Percentiles rank a stretch among this genome's conserved stretches.
Conservation (phyloP, 768 basidiomycete genomes). For the Tylopilus rubrobrunneus region DNA sequence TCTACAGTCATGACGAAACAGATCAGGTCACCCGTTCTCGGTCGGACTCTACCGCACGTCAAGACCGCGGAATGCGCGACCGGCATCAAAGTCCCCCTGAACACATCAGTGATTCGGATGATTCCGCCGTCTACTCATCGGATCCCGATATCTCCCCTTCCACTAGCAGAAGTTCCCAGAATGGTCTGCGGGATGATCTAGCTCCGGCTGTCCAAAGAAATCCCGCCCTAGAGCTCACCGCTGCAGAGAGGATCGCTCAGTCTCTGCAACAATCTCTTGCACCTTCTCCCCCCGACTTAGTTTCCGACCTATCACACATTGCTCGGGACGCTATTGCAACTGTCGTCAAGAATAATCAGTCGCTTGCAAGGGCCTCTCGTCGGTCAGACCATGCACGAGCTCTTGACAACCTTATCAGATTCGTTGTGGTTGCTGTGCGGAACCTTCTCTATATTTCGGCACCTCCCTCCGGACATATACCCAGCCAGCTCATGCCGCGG, state of each 20-base stretch:
- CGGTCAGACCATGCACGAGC: conserved; percentile 51
- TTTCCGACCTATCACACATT: conserved; percentile 58
- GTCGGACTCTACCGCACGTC: conserved; percentile 34
- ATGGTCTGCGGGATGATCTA: conserved; percentile 19
- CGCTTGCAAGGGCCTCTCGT: conserved; percentile 40
- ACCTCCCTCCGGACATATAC: conserved; percentile 57
- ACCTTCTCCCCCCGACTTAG: conserved; percentile 52
- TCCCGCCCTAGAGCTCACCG: conserved; percentile 46
- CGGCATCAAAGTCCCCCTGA: conserved; percentile 33
- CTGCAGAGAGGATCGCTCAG: conserved; percentile 65
- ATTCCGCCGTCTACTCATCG: conserved; percentile 52
- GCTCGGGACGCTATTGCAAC: conserved; percentile 58
- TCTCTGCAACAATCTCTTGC: conserved; percentile 57
- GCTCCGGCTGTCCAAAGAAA: conserved; percentile 16
- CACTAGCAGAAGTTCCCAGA: conserved; percentile 31
- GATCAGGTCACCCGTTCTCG: conserved; percentile 25
- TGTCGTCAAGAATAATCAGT: conserved; percentile 56
- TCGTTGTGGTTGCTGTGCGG: conserved; percentile 68
- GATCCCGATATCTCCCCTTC: conserved; percentile 30
- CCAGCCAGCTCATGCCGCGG: conserved; percentile 48
- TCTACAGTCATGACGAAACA: conserved; percentile 21
- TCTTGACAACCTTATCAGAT: conserved; percentile 61
- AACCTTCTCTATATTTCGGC: conserved; percentile 71
- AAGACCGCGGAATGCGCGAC: conserved; percentile 22
- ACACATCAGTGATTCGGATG: conserved; percentile 71